Evolutionary conservation across 2,329 filamentous ascomycete species (phyloP).

Genomic region (Fusarium sp.): DNA sequence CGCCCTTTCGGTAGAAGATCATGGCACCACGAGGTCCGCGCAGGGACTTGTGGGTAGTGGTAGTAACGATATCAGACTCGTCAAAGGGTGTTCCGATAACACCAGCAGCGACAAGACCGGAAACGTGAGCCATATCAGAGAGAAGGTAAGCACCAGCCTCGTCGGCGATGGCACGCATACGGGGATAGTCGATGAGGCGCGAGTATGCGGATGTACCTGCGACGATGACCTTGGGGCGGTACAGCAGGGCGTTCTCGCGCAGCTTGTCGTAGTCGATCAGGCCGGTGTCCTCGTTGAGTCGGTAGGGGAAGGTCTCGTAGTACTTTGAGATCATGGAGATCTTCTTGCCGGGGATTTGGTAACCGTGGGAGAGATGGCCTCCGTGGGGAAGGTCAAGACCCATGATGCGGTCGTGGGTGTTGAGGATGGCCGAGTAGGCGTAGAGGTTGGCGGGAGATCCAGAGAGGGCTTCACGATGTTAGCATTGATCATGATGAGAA

Average conservation of each 20-base stretch:
- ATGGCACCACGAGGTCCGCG: slow-evolving; percentile 93
- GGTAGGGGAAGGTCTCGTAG: slow-evolving; percentile 96
- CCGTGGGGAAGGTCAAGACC: slow-evolving; percentile 94
- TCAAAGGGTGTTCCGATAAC: slow-evolving; percentile 90
- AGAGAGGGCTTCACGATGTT: slow-evolving; percentile 71
- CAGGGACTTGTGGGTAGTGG: slow-evolving; percentile 97
- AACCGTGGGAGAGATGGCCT: slow-evolving; percentile 93
- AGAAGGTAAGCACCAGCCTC: slow-evolving; percentile 91
- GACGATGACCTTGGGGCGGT: slow-evolving; percentile 93
- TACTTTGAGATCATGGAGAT: slow-evolving; percentile 97
- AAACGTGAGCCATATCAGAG: slow-evolving; percentile 96
- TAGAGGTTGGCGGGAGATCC: slow-evolving; percentile 80
- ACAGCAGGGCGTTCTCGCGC: slow-evolving; percentile 85
- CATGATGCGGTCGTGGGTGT: slow-evolving; percentile 93
- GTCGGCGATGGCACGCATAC: slow-evolving; percentile 87
- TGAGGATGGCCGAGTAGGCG: slow-evolving; percentile 91
- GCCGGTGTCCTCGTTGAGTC: slow-evolving; percentile 86
- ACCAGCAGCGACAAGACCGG: slow-evolving; percentile 88
- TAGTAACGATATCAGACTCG: slow-evolving; percentile 91
- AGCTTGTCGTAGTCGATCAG: slow-evolving; percentile 93
- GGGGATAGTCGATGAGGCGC: slow-evolving; percentile 89
- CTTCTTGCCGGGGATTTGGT: slow-evolving; percentile 90
- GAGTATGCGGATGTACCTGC: slow-evolving; percentile 95
- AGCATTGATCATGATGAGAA: neutral
- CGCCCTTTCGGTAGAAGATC: slow-evolving; percentile 97